Conservation (phyloP, 192 early-diverging fungal species). For the Rhizophlyctis rosea region DNA sequence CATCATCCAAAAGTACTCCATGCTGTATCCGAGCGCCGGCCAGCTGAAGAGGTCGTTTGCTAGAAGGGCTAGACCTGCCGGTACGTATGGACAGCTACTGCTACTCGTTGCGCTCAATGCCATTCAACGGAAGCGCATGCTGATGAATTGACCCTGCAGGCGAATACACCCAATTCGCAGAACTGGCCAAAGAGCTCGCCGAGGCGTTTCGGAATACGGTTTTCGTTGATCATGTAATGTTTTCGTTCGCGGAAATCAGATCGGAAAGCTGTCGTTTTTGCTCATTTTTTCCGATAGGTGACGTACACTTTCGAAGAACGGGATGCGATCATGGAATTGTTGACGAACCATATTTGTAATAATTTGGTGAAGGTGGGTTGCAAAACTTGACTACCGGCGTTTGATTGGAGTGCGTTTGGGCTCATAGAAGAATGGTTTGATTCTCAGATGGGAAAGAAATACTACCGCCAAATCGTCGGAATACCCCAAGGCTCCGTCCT, state of each 20-base stretch:
- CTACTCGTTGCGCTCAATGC: background rate
- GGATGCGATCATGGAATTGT: slow-evolving; percentile 39
- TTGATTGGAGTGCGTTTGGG: background rate
- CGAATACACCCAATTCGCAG: slow-evolving; percentile 42
- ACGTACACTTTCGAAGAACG: slow-evolving; percentile 52
- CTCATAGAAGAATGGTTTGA: background rate
- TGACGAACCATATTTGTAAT: slow-evolving; percentile 63
- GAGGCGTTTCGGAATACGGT: slow-evolving; percentile 52
- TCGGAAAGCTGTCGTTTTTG: background rate
- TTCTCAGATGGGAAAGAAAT: slow-evolving; percentile 46
- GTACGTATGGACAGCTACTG: slow-evolving; percentile 17
- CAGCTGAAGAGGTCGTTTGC: slow-evolving; percentile 31
- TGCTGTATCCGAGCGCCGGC: slow-evolving; percentile 36
- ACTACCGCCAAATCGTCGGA: slow-evolving; percentile 69
- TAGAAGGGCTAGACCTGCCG: slow-evolving; percentile 27
- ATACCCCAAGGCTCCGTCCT: slow-evolving; percentile 91
- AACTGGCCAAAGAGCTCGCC: slow-evolving; percentile 45
- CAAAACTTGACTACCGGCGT: background rate
- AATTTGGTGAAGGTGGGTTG: slow-evolving; percentile 57
- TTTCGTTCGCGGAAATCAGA: background rate
- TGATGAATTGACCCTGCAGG: slow-evolving; percentile 15
- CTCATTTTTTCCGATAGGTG: slow-evolving; percentile 34
- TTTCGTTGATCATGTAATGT: slow-evolving; percentile 60
- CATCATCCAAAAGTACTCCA: slow-evolving; percentile 61
- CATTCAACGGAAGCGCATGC: too few relatives aligned